Evolutionary conservation across 768 basidiomycete genomes (phyloP).

Genomic region (Favolaschia claudopus): DNA sequence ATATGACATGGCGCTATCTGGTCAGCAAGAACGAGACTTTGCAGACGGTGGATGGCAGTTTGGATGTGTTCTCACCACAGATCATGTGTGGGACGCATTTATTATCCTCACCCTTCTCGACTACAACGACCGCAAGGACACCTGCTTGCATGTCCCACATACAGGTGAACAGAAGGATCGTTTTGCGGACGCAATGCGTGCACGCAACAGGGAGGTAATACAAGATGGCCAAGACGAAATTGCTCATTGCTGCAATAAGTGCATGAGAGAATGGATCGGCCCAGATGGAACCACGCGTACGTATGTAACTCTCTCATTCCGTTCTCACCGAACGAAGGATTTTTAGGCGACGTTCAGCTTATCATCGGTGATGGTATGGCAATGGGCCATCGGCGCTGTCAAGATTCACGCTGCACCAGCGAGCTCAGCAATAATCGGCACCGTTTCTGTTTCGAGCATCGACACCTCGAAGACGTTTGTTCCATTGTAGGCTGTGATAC

Average conservation of each 20-base stretch:
- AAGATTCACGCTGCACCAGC: constrained; percentile 4
- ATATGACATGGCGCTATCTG: constrained; percentile 24
- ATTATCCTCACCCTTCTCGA: constrained; percentile 35
- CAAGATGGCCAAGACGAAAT: constrained; percentile 34
- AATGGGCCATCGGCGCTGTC: constrained; percentile 28
- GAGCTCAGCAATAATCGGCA: constrained; percentile 22
- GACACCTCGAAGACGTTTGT: constrained; percentile 10
- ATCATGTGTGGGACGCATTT: constrained; percentile 43
- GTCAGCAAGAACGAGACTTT: constrained; percentile 6
- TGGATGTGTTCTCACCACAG: constrained; percentile 19
- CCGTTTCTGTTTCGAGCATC: constrained; percentile 27
- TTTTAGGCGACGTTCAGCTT: constrained; percentile 8
- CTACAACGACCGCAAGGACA: constrained; percentile 14
- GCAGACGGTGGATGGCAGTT: constrained; percentile 31
- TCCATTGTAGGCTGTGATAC: constrained; percentile 19
- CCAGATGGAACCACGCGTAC: constrained; percentile 10
- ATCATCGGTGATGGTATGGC: constrained; percentile 24
- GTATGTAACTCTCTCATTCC: no score
- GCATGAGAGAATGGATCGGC: constrained; percentile 24
- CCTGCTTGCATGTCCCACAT: constrained; percentile 31
- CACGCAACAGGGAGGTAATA: constrained; percentile 31
- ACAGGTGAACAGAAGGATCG: constrained; percentile 33
- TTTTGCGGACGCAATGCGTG: constrained; percentile 35
- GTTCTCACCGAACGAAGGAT: no score
- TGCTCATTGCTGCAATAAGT: constrained; percentile 35